Evolutionary conservation across 371 early-diverging fungal genomes (phyloP).

Genomic region (Mucor irregularis): DNA sequence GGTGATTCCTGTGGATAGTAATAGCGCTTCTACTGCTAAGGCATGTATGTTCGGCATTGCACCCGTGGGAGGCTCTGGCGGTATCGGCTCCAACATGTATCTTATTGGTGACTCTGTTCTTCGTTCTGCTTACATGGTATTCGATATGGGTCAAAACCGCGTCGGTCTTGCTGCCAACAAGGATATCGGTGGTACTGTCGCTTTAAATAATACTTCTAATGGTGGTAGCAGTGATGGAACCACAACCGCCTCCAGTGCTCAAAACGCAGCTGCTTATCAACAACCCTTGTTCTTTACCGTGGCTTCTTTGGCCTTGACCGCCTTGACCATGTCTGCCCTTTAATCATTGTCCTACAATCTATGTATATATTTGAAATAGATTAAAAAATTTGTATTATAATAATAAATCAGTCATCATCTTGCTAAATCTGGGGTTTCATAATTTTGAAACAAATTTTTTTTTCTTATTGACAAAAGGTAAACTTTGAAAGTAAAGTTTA

Average conservation of each 20-base stretch:
- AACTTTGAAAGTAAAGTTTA: no score
- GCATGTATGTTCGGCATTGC: constrained; percentile 52
- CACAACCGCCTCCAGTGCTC: neutral
- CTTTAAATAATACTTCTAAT: neutral
- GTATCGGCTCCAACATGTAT: constrained; percentile 36
- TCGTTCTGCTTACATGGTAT: constrained; percentile 47
- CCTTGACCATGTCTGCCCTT: neutral
- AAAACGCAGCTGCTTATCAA: neutral
- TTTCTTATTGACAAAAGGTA: no score
- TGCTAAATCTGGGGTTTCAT: neutral
- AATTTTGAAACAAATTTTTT: neutral
- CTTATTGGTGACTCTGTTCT: constrained; percentile 49
- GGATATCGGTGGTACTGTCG: constrained; percentile 33
- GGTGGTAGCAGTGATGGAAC: neutral
- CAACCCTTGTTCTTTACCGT: neutral
- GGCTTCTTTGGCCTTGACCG: neutral
- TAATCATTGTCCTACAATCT: no score
- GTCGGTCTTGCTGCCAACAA: constrained; percentile 48
- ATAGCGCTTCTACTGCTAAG: constrained; percentile 21
- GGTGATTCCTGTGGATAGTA: constrained; percentile 40
- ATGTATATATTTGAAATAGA: neutral
- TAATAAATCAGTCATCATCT: neutral
- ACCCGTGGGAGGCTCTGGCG: constrained; percentile 27
- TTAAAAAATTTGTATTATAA: neutral
- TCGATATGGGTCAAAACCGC: constrained; percentile 47